Evolutionary conservation across 2,329 filamentous ascomycete genomes (phyloP).

Genomic region (Stagonosporopsis vannaccii): DNA sequence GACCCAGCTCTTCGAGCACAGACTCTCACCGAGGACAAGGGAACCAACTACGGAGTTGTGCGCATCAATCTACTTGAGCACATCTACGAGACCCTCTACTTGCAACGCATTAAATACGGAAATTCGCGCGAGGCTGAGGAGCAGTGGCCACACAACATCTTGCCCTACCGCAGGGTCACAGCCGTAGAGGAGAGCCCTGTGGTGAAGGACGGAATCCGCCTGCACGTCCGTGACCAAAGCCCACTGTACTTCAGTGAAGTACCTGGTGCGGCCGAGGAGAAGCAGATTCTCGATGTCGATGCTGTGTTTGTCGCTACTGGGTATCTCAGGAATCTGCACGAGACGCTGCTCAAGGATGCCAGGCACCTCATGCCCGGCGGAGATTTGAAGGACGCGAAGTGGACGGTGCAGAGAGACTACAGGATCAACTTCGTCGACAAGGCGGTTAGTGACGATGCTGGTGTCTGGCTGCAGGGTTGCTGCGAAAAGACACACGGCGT

Average conservation of each 20-base stretch:
- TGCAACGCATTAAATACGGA: conserved; percentile 75
- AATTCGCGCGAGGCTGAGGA: conserved; percentile 65
- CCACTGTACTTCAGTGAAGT: conserved; percentile 42
- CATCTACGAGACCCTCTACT: conserved; percentile 86
- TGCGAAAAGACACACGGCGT: conserved; percentile 92
- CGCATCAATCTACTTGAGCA: conserved; percentile 88
- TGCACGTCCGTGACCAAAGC: conserved; percentile 62
- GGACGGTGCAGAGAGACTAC: conserved; percentile 80
- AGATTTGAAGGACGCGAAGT: conserved; percentile 56
- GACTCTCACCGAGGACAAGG: conserved; percentile 72
- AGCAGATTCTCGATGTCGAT: conserved; percentile 76
- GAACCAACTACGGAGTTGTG: conserved; percentile 95
- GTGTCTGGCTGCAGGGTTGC: conserved; percentile 92
- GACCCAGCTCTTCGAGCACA: conserved; percentile 67
- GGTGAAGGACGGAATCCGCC: conserved; percentile 39
- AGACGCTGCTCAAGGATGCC: conserved; percentile 73
- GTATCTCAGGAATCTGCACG: conserved; percentile 79
- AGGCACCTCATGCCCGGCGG: conserved; percentile 69
- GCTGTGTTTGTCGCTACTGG: conserved; percentile 87
- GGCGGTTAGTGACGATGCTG: conserved; percentile 74
- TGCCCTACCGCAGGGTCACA: conserved; percentile 71
- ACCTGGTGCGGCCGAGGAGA: conserved; percentile 51
- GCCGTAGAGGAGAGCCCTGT: conserved; percentile 62
- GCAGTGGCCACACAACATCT: conserved; percentile 82
- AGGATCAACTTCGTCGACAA: conserved; percentile 73